Conservation (phyloP, 305 asterid genomes). For the Caryopteris hybrid region DNA sequence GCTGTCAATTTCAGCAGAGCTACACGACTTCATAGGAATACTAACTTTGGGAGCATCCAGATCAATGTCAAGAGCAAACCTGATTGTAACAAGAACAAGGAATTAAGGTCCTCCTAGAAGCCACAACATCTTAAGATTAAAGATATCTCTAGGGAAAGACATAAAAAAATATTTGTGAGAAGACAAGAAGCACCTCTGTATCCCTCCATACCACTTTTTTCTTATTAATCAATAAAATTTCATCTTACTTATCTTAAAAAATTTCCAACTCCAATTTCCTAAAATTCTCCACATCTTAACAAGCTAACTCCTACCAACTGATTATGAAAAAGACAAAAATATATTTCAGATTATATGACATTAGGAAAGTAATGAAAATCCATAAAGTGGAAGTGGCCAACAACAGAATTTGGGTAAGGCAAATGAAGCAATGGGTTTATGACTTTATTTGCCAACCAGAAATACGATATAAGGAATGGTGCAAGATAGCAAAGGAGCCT, state of each 20-base stretch:
- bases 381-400: not conserved
- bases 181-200: too few species aligned
- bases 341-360: not conserved
- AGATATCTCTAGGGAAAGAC: not conserved
- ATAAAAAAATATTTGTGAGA: not conserved
- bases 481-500: not conserved
- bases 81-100: constrained; percentile 27
- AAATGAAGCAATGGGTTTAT: not conserved
- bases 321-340: not conserved
- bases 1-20: constrained; percentile 54
- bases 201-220: too few species aligned
- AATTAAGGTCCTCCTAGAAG: constrained; percentile 13
- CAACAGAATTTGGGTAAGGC: not conserved
- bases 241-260: too few species aligned
- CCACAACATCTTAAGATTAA: constrained; percentile 5
- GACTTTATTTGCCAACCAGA: not conserved
- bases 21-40: constrained; percentile 67
- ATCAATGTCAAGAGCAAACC: constrained; percentile 98
- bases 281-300: not conserved
- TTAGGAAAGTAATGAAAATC: not conserved
- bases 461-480: not conserved
- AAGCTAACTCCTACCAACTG: not conserved
- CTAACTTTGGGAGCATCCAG: constrained; percentile 99
- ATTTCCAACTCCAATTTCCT: not conserved
- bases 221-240: too few species aligned